Evolutionary conservation across 768 basidiomycete species (phyloP).

Genomic region (Suillus weaverae): DNA sequence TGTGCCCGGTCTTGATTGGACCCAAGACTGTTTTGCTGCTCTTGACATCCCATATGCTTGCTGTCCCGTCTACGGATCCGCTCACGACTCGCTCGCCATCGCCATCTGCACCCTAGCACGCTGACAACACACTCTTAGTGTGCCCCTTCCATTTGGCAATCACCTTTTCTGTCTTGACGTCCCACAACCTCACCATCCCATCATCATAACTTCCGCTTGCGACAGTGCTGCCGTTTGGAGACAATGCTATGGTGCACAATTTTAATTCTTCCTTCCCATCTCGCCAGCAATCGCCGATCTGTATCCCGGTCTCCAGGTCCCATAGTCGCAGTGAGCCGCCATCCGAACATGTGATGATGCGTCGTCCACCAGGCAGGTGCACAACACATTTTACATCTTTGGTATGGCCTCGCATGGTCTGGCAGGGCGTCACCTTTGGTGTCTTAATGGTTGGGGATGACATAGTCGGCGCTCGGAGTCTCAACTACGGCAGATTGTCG

Average conservation of each 20-base stretch:
- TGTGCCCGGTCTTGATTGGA: no score
- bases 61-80: no score
- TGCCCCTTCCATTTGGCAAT: neutral
- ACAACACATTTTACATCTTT: neutral
- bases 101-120: neutral
- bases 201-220: neutral
- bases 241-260: neutral
- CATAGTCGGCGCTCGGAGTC: neutral
- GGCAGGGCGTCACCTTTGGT: neutral
- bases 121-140: neutral
- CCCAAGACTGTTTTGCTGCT: no score
- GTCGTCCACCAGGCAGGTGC: neutral
- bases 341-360: neutral
- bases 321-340: no score
- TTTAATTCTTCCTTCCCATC: neutral
- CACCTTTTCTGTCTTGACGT: neutral
- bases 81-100: neutral
- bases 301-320: neutral
- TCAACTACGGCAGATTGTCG: neutral
- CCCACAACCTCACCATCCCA: neutral
- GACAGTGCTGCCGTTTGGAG: neutral
- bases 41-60: no score
- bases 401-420: neutral
- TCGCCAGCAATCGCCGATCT: neutral
- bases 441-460: neutral